These are phyloP conservation scores for Ziziphus jujuba DNA, from an alignment of 306 rosid species.

Conservation along the genomic window DNA sequence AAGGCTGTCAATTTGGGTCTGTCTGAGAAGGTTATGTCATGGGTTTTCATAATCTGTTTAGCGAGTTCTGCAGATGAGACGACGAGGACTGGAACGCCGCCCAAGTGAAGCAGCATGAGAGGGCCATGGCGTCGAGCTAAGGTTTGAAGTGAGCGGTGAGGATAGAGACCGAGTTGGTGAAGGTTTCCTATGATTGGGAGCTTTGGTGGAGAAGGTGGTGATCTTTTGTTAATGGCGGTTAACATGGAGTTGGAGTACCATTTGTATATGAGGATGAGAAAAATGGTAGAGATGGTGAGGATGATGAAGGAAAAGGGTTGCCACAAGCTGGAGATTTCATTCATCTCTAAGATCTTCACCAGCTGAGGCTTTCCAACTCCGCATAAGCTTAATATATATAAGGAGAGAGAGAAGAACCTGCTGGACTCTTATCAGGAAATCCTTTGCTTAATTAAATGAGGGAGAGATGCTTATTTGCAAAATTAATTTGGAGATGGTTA, in stretches of 20 bases:
- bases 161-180: slow-evolving; percentile 15
- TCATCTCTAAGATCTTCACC: slow-evolving; percentile 12
- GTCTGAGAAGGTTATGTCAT: slow-evolving; percentile 36
- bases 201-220: slow-evolving; percentile 21
- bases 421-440: no score
- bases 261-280: not conserved
- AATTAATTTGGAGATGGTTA: no score
- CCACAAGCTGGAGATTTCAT: not conserved
- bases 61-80: slow-evolving; percentile 45
- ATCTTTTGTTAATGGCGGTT: not conserved
- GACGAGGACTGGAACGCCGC: slow-evolving; percentile 36
- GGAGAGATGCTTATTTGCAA: no score
- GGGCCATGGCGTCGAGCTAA: slow-evolving; percentile 36
- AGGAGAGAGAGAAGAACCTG: no score
- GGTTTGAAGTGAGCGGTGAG: slow-evolving; percentile 1
- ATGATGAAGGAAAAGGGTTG: not conserved
- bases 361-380: no score
- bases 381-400: no score
- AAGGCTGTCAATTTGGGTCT: slow-evolving; percentile 9
- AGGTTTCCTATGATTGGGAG: slow-evolving; percentile 24
- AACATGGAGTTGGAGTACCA: not conserved
- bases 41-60: slow-evolving; percentile 47
- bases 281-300: not conserved
- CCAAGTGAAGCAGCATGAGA: slow-evolving; percentile 50
- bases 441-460: no score